Evolutionary conservation across 73 alveolate species (phyloP).

Genomic region (Symbiodinium pilosum): DNA sequence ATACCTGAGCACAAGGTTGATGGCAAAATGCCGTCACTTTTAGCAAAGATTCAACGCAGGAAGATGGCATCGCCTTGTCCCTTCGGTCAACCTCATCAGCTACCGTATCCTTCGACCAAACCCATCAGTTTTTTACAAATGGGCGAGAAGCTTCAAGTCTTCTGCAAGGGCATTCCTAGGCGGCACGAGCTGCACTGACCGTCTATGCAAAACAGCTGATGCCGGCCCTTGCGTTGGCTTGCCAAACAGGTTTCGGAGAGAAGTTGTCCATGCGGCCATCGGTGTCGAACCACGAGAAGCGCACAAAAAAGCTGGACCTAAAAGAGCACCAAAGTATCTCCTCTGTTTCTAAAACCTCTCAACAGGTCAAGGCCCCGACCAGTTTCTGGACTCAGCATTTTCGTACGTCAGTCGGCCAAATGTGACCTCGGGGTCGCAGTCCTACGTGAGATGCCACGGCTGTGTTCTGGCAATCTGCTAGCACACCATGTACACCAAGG

Average conservation of each 20-base stretch:
- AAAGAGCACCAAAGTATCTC: neutral
- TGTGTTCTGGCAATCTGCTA: neutral
- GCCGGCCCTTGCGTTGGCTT: neutral
- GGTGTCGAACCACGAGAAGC: slow-evolving; percentile 93
- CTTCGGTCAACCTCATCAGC: too few relatives aligned
- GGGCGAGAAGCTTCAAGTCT: neutral
- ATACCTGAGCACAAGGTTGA: too few relatives aligned
- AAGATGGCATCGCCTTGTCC: too few relatives aligned
- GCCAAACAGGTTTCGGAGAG: slow-evolving; percentile 45
- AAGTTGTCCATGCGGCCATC: slow-evolving; percentile 89
- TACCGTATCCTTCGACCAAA: too few relatives aligned
- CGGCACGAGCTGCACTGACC: too few relatives aligned
- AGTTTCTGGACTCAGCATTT: neutral
- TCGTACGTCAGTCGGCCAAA: slow-evolving; percentile 74
- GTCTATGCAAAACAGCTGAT: too few relatives aligned
- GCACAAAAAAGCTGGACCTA: slow-evolving; percentile 90
- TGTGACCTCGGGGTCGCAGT: neutral
- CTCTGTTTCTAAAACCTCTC: too few relatives aligned
- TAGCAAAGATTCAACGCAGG: too few relatives aligned
- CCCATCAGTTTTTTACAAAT: too few relatives aligned
- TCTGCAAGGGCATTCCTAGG: slow-evolving; percentile 4
- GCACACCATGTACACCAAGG: neutral
- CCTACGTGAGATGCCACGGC: neutral
- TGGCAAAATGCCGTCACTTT: too few relatives aligned
- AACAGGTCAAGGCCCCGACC: neutral